Base-by-base conservation (phyloP, 2,329 filamentous ascomycete species). In the Colletotrichum falcatum region DNA sequence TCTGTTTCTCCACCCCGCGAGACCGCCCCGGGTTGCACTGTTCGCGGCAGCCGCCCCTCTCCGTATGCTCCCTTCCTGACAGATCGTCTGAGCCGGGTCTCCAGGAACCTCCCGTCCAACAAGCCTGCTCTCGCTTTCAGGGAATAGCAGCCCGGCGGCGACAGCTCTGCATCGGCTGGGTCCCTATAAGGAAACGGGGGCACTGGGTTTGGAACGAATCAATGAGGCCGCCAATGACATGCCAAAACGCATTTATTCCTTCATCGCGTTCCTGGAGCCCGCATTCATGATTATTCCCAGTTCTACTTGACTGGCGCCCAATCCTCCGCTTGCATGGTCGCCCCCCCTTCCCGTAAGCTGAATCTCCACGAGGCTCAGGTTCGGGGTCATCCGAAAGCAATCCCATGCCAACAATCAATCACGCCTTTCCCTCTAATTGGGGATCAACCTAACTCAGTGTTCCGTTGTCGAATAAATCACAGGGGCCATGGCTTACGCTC, bases 391-490 rank as follows among this genome's bases (percentile, higher is more conserved):
- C 33, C 37, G 53, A 67, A 62, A 51, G 51, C 42, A 26, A 53
- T 33, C 53, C 39, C 35, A 62, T 68, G 56, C 58, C 53, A 62
- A 54, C 51, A 70, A 14, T 33, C 49, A 70, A 44, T 18, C n/a
- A 20, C 48, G 11, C 61, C 39, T 5, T 16, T 16, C 39, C 60
- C 44, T 53, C 54, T 42, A 14, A 37, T 26, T 20, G n/a, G 63
- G 51, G 56, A 1, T 44, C 30, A 28, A 20, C 48, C n/a, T 35
- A 33, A 39, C 54, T 46, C 26, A 46, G 30, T 48, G 16, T n/a
- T 39, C n/a, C 39, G 1, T 56, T 39, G 11, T 61, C 53, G 12
- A 66, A 33, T 30, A 26, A 49, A 54, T 37, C 26, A 56, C 37
- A 30, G 12, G 28, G 23, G 14, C 35, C 51, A n/a, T 54, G 54